These are phyloP conservation scores for Asterophora parasitica DNA, from an alignment of 768 basidiomycete genomes.

Conservation along the genomic window DNA sequence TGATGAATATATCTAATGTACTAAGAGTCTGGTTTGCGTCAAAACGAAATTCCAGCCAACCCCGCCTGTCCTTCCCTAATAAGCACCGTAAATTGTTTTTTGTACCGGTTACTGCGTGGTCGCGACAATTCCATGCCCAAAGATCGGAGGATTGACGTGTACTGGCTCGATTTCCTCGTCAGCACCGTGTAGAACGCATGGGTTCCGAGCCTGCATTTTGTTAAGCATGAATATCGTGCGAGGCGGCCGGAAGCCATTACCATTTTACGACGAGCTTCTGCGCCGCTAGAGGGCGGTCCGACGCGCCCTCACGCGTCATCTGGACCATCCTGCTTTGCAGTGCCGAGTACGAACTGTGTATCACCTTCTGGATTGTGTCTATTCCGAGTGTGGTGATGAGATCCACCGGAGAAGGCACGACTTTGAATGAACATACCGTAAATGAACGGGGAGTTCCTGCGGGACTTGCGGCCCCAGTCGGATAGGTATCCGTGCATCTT, in stretches of 20 bases:
- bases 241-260: conserved; percentile 31
- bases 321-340: conserved; percentile 42
- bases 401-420: neutral
- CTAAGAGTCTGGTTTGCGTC: neutral
- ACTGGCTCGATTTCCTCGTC: conserved; percentile 45
- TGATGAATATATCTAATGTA: too few species aligned
- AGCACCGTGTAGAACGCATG: conserved; percentile 75
- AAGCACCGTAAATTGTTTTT: conserved; percentile 41
- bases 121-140: conserved; percentile 49
- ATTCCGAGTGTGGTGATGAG: neutral
- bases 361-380: conserved; percentile 63
- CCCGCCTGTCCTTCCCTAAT: conserved; percentile 40
- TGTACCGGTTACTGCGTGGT: conserved; percentile 37
- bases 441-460: conserved; percentile 46
- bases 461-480: conserved; percentile 46
- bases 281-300: conserved; percentile 36
- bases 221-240: conserved; percentile 3
- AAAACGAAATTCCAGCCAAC: conserved; percentile 19
- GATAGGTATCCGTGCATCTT: conserved; percentile 83
- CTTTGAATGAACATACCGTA: conserved; percentile 35
- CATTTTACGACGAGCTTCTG: conserved; percentile 53
- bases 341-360: conserved; percentile 50
- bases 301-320: conserved; percentile 31
- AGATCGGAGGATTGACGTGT: conserved; percentile 40
- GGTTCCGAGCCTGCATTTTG: conserved; percentile 60